Evolutionary conservation across 106 monocot species (phyloP).

Genomic region (Platanthera zijinensis): DNA sequence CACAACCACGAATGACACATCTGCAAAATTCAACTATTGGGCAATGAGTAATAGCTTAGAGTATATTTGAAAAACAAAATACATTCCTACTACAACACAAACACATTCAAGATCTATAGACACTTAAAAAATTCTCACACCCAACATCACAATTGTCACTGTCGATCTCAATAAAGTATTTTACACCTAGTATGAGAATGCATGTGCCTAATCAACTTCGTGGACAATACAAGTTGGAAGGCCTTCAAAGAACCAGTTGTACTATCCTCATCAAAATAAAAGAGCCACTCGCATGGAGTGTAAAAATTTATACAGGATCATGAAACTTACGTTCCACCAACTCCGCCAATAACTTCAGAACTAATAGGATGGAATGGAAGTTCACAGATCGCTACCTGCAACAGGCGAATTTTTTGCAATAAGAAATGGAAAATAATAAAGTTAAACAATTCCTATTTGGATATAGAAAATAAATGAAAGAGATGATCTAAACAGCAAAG

Average conservation of each 20-base stretch:
- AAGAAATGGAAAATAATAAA: not conserved
- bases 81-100: not conserved
- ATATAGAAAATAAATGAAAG: not conserved
- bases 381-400: conserved; percentile 96
- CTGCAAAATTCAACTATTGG: conserved; percentile 29
- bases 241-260: not conserved
- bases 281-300: not conserved
- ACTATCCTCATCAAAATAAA: not conserved
- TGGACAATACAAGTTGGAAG: not conserved
- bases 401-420: not conserved
- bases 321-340: conserved; percentile 93
- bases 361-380: conserved; percentile 98
- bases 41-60: conserved; percentile 1
- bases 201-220: too few species aligned
- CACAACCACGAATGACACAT: conserved; percentile 98
- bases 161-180: too few species aligned
- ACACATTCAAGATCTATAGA: not conserved
- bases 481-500: not conserved
- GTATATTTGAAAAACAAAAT: not conserved
- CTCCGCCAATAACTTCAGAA: conserved; percentile 81
- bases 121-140: not conserved
- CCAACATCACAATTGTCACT: too few species aligned
- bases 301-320: not conserved
- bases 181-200: too few species aligned
- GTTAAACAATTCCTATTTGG: not conserved